Evolutionary conservation across 1,284 basidiomycete genomes (phyloP).

Genomic region (Malassezia equina): DNA sequence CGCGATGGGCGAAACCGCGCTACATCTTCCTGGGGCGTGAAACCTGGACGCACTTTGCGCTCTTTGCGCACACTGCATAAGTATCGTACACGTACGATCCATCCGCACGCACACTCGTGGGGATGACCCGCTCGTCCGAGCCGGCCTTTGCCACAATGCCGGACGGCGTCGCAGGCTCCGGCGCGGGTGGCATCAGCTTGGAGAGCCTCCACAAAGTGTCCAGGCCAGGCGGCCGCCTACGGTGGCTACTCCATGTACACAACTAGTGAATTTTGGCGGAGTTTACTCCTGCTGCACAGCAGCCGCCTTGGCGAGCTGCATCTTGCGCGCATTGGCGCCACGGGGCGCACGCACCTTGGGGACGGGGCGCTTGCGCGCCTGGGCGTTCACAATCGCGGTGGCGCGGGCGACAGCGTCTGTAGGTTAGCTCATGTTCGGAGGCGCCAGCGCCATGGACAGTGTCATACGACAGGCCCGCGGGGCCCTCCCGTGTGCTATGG

Average conservation of each 20-base stretch:
- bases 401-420: constrained; percentile 42
- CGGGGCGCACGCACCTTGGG: constrained; percentile 11
- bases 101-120: constrained; percentile 14
- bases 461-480: constrained; percentile 18
- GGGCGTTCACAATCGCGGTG: constrained; percentile 35
- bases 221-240: neutral
- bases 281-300: constrained; percentile 7
- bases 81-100: constrained; percentile 13
- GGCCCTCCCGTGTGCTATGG: constrained; percentile 28
- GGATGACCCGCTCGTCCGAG: constrained; percentile 1
- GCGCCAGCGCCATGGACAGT: neutral
- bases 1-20: constrained; percentile 9
- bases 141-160: constrained; percentile 8
- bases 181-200: neutral
- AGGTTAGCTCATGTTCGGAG: constrained; percentile 15
- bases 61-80: constrained; percentile 15
- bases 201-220: neutral
- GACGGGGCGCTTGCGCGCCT: constrained; percentile 17
- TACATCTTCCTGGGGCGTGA: constrained; percentile 12
- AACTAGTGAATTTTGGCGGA: constrained; percentile 11
- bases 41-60: constrained; percentile 13
- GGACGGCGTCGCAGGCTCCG: constrained; percentile 7
- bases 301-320: neutral
- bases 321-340: constrained; percentile 11
- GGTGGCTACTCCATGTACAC: constrained; percentile 2